Evolutionary conservation across 23 red algal species (phyloP), one percentile per base, ranked within the genome.

Genomic region (Pyropia yezoensis): DNA sequence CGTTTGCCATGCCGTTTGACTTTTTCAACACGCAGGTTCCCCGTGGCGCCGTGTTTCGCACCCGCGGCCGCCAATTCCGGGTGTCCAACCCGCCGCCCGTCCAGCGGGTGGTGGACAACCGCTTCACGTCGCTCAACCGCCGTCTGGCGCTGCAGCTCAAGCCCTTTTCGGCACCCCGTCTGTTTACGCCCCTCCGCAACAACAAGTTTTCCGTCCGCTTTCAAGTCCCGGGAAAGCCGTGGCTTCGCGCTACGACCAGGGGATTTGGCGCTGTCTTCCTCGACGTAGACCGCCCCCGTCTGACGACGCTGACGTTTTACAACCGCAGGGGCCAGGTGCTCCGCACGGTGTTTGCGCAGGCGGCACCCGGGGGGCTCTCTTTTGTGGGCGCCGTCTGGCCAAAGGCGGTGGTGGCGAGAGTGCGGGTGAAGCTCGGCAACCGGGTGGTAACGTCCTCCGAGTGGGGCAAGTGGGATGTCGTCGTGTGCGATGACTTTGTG

Each of bases 1-100:
- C 81, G 2, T 86, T 86, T 33, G 61, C 72, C 62, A 86, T 86
- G 81, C 81, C 81, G 5, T 65, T 65, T 0, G 49, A 86, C 57
- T 86, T 86, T 61, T 86, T 86, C 59, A 62, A 73, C 73, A 77
- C 18, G 26, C 23, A 18, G 2, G 81, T 86, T n/a, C 61, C 81
- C 25, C 69, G 81, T 9, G 81, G 81, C 11, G 61, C 65, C 25
- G 49, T 69, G 3, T 86, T 86, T 39, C 16, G 33, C 3, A 62
- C 71, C 22, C 27, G 22, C 8, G 63, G 65, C 24, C 32, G 65
- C 14, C 50, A 75, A 26, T 86, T 86, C 47, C 57, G 57, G 2
- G 81, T 86, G 14, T 63, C 54, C 22, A 86, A 86, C 49, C 75
- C 65, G 9, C 57, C 81, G 49, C 50, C 71, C 3, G 27, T 57